A percentile compares a stretch with the other conserved stretches of the same genome.
phyloP scores from a whole-genome alignment of 129 eudicot genomes.

The Flaveria bidentis region DNA sequence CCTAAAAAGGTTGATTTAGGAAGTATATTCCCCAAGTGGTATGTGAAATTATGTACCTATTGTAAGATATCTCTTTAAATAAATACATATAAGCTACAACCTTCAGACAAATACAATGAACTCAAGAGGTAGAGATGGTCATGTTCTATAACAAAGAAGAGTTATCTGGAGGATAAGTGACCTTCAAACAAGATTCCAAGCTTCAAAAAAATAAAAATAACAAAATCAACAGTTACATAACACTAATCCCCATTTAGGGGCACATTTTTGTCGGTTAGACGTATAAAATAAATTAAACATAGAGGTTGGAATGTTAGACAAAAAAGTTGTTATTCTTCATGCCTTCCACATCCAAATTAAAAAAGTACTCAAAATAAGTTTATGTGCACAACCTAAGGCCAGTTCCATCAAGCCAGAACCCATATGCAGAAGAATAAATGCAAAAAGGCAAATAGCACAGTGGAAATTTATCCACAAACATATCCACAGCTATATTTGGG shows the following conservation, averaged over 20 bases:
- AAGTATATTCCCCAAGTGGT: not conserved
- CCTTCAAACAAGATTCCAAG: constrained; percentile 6
- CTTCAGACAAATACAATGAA: not conserved
- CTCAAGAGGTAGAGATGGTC: constrained; percentile 4
- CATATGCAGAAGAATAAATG: not conserved
- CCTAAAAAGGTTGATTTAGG: not conserved
- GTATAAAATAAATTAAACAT: not conserved
- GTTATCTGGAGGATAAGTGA: not conserved
- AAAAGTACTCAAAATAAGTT: not conserved
- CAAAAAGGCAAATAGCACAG: not conserved
- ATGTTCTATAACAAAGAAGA: not conserved
- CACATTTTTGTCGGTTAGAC: not conserved
- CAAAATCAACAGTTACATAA: not conserved
- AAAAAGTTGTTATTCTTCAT: not conserved
- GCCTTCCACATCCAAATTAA: constrained; percentile 11
- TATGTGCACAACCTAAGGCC: constrained; percentile 2
- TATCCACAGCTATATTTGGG: not conserved
- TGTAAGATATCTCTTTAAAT: not conserved
- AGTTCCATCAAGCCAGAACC: not conserved
- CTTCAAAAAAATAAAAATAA: constrained; percentile 7
- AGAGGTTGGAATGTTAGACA: not conserved
- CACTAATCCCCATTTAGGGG: not conserved
- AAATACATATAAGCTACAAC: not conserved
- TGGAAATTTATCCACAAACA: not conserved
- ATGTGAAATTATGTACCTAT: not conserved